Conservation (phyloP, 768 basidiomycete species). For the Kwoniella botswanensis region DNA sequence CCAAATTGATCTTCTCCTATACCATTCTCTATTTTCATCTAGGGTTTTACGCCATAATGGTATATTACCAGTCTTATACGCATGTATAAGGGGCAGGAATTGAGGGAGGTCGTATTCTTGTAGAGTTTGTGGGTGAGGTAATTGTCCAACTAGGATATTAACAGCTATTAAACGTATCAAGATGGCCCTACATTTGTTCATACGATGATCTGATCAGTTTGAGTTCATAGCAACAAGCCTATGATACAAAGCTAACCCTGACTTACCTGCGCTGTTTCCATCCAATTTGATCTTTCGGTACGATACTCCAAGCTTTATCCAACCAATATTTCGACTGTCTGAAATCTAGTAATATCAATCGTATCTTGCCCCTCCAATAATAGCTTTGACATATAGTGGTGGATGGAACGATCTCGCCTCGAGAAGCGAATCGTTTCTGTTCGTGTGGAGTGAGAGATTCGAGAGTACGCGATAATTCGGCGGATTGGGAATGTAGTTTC, state of each 20-base stretch:
- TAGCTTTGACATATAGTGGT: slow-evolving; percentile 48
- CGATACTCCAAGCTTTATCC: slow-evolving; percentile 43
- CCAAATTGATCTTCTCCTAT: slow-evolving; percentile 43
- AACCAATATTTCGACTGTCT: slow-evolving; percentile 41
- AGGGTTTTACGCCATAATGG: slow-evolving; percentile 40
- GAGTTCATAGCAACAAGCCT: neutral
- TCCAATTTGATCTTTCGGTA: slow-evolving; percentile 29
- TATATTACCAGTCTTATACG: slow-evolving; percentile 39
- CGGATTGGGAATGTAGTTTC: slow-evolving; percentile 47
- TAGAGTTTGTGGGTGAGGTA: slow-evolving; percentile 33
- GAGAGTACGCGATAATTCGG: slow-evolving; percentile 36
- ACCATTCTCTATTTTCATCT: slow-evolving; percentile 42
- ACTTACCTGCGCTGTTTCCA: slow-evolving; percentile 44
- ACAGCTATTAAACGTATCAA: slow-evolving; percentile 48
- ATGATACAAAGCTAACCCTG: neutral
- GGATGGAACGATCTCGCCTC: slow-evolving; percentile 25
- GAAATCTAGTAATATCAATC: slow-evolving; percentile 43
- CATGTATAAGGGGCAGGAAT: slow-evolving; percentile 41
- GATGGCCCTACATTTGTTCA: slow-evolving; percentile 35
- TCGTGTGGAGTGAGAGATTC: slow-evolving; percentile 37
- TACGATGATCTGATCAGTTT: neutral
- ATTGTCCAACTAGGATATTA: slow-evolving; percentile 42
- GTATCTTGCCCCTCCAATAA: slow-evolving; percentile 48
- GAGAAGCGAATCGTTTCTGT: slow-evolving; percentile 33
- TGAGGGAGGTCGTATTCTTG: slow-evolving; percentile 34